Evolutionary conservation across 2,329 filamentous ascomycete genomes (phyloP).

Genomic region (Botrytis tulipae): DNA sequence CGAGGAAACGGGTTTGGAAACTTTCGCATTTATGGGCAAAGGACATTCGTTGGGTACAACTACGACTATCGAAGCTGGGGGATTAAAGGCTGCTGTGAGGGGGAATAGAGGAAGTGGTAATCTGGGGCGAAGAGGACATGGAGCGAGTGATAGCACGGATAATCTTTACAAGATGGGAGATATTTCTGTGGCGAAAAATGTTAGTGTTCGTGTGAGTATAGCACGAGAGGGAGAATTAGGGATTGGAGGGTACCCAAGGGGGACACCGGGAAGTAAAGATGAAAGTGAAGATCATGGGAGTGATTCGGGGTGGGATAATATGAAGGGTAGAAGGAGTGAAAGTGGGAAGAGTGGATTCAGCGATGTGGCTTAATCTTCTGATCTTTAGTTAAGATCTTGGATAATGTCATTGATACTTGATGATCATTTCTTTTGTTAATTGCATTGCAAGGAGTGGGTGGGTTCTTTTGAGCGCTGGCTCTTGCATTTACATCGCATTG

Average conservation of each 20-base stretch:
- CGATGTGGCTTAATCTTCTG: background rate
- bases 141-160: slow-evolving; percentile 26
- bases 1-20: slow-evolving; percentile 50
- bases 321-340: background rate
- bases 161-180: slow-evolving; percentile 31
- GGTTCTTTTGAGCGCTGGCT: background rate
- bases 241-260: background rate
- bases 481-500: background rate
- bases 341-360: slow-evolving; percentile 19
- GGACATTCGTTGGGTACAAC: slow-evolving; percentile 24
- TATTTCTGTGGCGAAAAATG: slow-evolving; percentile 33
- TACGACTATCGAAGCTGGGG: slow-evolving; percentile 25
- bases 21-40: slow-evolving; percentile 44
- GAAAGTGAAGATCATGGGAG: slow-evolving; percentile 8
- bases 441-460: slow-evolving; percentile 13
- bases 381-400: background rate
- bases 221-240: slow-evolving; percentile 1
- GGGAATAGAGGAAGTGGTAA: slow-evolving; percentile 7
- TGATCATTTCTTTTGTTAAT: slow-evolving; percentile 9
- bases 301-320: slow-evolving; percentile 15
- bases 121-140: slow-evolving; percentile 1
- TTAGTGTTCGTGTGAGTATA: slow-evolving; percentile 27
- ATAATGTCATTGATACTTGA: slow-evolving; percentile 9
- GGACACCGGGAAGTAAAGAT: background rate
- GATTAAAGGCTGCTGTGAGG: slow-evolving; percentile 10